Percentiles rank a stretch among this genome's conserved stretches.
These are phyloP conservation scores for Rhodomyrtus psidioides DNA, from an alignment of 441 rosid species.

Conservation along the genomic window DNA sequence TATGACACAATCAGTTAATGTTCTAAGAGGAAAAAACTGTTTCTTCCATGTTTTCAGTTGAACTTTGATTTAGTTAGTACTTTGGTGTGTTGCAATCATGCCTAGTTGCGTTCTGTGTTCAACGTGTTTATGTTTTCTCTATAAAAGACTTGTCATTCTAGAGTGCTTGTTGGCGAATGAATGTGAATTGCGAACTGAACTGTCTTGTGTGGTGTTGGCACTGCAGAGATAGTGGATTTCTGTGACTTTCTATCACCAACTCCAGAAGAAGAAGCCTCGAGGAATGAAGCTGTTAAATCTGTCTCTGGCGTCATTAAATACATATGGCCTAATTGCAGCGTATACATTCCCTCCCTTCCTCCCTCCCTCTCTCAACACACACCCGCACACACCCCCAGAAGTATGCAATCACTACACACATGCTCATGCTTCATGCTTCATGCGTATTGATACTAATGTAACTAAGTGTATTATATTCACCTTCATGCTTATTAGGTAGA, in stretches of 20 bases:
- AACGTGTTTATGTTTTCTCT: background rate
- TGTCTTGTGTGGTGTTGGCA: conserved; percentile 1
- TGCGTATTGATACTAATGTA: background rate
- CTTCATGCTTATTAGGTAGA: conserved; percentile 46
- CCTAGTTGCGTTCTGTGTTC: background rate
- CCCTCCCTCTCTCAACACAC: background rate
- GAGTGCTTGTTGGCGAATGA: background rate
- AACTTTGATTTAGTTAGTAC: background rate
- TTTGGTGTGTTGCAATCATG: background rate
- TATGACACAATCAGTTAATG: background rate
- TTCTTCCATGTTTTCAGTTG: background rate
- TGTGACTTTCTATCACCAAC: conserved; percentile 83
- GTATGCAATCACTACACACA: background rate
- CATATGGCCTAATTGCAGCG: conserved; percentile 87
- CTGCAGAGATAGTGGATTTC: conserved; percentile 76
- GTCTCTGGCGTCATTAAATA: conserved; percentile 65
- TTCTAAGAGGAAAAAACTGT: background rate
- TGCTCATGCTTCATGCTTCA: background rate
- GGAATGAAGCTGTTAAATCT: conserved; percentile 44
- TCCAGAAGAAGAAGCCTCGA: conserved; percentile 53
- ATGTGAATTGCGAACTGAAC: background rate
- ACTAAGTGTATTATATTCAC: background rate
- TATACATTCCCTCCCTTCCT: conserved; percentile 1
- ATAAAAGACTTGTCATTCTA: background rate
- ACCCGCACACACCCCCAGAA: background rate